A percentile compares a stretch with the other conserved stretches of the same genome.
phyloP scores from a whole-genome alignment of 169 alveolate genomes.

The Plasmodium falciparum region DNA sequence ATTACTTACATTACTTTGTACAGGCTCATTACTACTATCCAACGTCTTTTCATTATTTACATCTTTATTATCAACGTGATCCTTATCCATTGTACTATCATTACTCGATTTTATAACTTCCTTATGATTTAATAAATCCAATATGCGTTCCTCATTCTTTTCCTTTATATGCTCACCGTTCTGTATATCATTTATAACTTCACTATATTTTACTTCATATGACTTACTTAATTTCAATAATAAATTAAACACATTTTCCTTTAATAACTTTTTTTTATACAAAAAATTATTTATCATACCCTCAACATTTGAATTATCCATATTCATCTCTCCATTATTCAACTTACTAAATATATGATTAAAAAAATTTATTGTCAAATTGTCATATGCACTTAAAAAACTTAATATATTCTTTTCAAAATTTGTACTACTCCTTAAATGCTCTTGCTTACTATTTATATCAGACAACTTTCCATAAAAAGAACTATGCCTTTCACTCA shows the following conservation, averaged over 20 bases:
- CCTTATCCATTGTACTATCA: background rate
- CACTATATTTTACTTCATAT: slow-evolving; percentile 43
- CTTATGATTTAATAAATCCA: slow-evolving; percentile 51
- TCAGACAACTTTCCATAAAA: slow-evolving; percentile 17
- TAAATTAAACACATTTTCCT: slow-evolving; percentile 62
- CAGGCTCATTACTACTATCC: no score
- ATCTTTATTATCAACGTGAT: background rate
- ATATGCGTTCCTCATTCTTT: slow-evolving; percentile 53
- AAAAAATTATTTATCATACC: slow-evolving; percentile 49
- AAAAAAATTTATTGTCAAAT: slow-evolving; percentile 62
- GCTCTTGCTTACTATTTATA: slow-evolving; percentile 22
- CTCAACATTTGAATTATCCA: slow-evolving; percentile 43
- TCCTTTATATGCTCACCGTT: slow-evolving; percentile 53
- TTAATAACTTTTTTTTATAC: slow-evolving; percentile 52
- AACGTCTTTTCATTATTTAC: background rate
- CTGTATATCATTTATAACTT: slow-evolving; percentile 32
- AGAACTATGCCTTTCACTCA: slow-evolving; percentile 4
- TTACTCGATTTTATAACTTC: slow-evolving; percentile 1
- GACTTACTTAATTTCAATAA: slow-evolving; percentile 47
- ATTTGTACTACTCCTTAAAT: slow-evolving; percentile 24
- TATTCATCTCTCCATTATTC: slow-evolving; percentile 50
- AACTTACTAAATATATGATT: slow-evolving; percentile 61
- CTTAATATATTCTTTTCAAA: slow-evolving; percentile 37
- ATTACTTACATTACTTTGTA: background rate
- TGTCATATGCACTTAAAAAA: slow-evolving; percentile 49